phyloP scores from a whole-genome alignment of 805 yeast genomes.

The Metschnikowia chrysomelidarum region DNA sequence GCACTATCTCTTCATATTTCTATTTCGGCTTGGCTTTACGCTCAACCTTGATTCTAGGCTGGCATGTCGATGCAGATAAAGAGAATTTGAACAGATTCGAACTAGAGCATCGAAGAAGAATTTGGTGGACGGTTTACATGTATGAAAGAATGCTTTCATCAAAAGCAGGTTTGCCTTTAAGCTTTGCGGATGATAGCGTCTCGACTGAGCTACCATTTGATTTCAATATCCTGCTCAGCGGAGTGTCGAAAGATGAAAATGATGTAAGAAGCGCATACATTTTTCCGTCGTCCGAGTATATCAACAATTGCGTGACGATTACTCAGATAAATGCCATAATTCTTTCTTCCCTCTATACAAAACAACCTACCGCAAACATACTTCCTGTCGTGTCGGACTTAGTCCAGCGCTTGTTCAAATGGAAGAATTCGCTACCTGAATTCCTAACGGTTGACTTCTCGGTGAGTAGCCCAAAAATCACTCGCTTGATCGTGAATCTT shows the following conservation, averaged over 20 bases:
- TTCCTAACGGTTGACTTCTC: constrained; percentile 64
- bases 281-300: constrained; percentile 76
- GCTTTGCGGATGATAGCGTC: constrained; percentile 79
- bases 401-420: constrained; percentile 61
- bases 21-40: constrained; percentile 76
- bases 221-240: constrained; percentile 54
- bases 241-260: constrained; percentile 35
- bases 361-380: constrained; percentile 74
- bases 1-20: constrained; percentile 77
- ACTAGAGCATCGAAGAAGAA: constrained; percentile 49
- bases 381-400: constrained; percentile 70
- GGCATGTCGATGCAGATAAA: constrained; percentile 81
- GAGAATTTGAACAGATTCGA: constrained; percentile 53
- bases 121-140: constrained; percentile 52
- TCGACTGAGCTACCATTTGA: constrained; percentile 74
- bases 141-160: constrained; percentile 73
- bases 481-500: constrained; percentile 67
- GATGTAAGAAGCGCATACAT: constrained; percentile 66
- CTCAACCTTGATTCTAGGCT: constrained; percentile 68
- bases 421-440: constrained; percentile 66
- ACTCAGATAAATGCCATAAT: constrained; percentile 78
- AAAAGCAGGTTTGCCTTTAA: constrained; percentile 76
- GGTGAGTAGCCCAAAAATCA: constrained; percentile 50
- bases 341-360: constrained; percentile 65
- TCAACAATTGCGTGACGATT: constrained; percentile 72